phyloP scores from a whole-genome alignment of 2,329 filamentous ascomycete genomes.

The Pezicula carpinea region DNA sequence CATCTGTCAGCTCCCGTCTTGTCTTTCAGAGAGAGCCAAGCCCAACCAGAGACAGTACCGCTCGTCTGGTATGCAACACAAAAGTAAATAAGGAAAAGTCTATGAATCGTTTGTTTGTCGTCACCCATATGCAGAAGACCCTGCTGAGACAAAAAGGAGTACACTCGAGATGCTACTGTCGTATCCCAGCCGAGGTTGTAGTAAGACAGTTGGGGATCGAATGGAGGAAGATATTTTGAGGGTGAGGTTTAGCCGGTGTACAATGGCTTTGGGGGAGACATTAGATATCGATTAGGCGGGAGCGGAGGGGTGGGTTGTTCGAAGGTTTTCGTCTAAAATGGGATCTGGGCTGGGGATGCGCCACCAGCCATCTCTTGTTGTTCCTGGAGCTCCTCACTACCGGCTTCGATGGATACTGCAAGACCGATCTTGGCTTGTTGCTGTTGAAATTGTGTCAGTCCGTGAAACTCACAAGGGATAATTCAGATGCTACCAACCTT shows the following conservation, averaged over 20 bases:
- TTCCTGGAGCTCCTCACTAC: conserved; percentile 80
- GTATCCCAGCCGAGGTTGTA: conserved; percentile 15
- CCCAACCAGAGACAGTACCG: conserved; percentile 12
- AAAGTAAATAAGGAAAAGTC: conserved; percentile 16
- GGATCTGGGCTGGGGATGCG: conserved; percentile 46
- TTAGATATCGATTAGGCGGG: conserved; percentile 26
- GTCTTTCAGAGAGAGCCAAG: conserved; percentile 14
- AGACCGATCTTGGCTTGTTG: conserved; percentile 93
- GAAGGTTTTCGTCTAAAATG: conserved; percentile 47
- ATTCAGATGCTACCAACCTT: conserved; percentile 61
- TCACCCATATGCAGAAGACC: conserved; percentile 19
- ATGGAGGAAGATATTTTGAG: conserved; percentile 14
- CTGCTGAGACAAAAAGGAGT: not conserved
- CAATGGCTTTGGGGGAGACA: conserved; percentile 14
- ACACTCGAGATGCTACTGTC: not conserved
- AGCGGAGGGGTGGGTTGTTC: conserved; percentile 18
- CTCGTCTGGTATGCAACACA: conserved; percentile 9
- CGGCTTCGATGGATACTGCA: conserved; percentile 85
- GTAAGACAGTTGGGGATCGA: conserved; percentile 24
- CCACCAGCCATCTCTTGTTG: conserved; percentile 61
- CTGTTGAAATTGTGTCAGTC: conserved; percentile 41
- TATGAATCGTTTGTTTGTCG: conserved; percentile 21
- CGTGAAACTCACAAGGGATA: not conserved
- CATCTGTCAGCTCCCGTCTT: conserved; percentile 4
- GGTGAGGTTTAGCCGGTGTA: conserved; percentile 7